Evolutionary conservation across 345 rosid species (phyloP), one percentile per base, ranked within the genome.

Genomic region (Hibiscus tridactylites): DNA sequence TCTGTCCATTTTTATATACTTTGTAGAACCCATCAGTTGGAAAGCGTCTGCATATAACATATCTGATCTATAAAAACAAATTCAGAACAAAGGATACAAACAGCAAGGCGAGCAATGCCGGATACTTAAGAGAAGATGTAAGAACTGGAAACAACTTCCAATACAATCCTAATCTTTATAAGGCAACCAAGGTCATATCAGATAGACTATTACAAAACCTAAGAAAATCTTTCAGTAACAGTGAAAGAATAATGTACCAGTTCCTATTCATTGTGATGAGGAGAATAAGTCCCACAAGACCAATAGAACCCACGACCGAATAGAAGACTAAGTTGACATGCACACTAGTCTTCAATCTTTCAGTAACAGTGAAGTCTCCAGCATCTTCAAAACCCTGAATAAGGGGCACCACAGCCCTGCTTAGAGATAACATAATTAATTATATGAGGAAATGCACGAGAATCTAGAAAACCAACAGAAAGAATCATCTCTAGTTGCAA

Each of bases 371-470:
- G 74, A 96, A 96, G 83, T 96, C 99, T 69, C 99, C 99, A 58
- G 98, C 99, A 88, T 92, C 99, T 91, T 96, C 99, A 64, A 85
- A 96, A 85, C 99, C 99, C 95, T 92, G 98, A 74, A 96, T 87
- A 80, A 96, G 96, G 83, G 99, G 98, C 83, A 85, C 98, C 84
- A 88, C 97, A 78, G 95, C 96, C 99, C 99, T 96, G 96, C 83
- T 85, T 84, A 86, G 85, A 85, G 82, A 87, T 83, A 79, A 85
- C 77, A 78, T 79, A 78, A 73, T 79, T 26, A 58, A 58, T 82
- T 64, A 77, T 57, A 80, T 83, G 85, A 83, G 85, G 79, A 79
- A 66, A 75, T 61, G 28, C 70, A 79, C 75, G 73, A 79, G 52
- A 49, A 78, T 65, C 71, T 42, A 70, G 65, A 72, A 79, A 54